These are phyloP conservation scores for Spergularia bocconei DNA, from an alignment of 148 eudicot species.

Conservation along the genomic window DNA sequence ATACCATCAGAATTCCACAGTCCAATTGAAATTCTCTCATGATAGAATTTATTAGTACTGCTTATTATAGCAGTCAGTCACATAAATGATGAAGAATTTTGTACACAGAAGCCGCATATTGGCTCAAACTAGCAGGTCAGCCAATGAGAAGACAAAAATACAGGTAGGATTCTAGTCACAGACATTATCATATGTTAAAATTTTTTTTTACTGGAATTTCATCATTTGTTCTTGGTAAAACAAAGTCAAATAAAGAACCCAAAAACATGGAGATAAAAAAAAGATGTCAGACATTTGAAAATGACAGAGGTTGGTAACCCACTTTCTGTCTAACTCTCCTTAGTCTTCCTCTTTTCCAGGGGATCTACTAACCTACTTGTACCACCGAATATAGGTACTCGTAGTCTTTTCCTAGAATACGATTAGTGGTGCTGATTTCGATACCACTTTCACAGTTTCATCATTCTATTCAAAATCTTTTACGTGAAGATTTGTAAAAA, in stretches of 20 bases:
- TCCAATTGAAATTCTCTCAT: background rate
- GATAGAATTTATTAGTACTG: too few species aligned
- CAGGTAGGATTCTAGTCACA: background rate
- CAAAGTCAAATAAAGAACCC: conserved; percentile 22
- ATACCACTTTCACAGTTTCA: too few species aligned
- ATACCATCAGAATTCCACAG: background rate
- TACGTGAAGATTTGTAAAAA: too few species aligned
- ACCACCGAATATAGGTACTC: too few species aligned
- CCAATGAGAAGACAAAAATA: background rate
- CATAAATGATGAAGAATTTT: conserved; percentile 12
- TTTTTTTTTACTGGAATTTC: background rate
- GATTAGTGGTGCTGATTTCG: too few species aligned
- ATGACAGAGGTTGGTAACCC: conserved; percentile 19
- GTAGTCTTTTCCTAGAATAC: too few species aligned
- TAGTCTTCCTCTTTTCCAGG: conserved; percentile 28
- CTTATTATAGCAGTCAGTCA: background rate
- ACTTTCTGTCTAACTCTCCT: conserved; percentile 1
- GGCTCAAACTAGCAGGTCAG: background rate
- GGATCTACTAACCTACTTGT: background rate
- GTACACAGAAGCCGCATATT: background rate
- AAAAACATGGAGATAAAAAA: conserved; percentile 13
- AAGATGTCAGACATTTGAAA: background rate
- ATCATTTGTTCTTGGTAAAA: background rate
- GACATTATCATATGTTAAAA: background rate
- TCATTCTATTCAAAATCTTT: too few species aligned